These are phyloP conservation scores for Phytophthora citricola DNA, from an alignment of 352 stramenopile genomes.

Conservation along the genomic window DNA sequence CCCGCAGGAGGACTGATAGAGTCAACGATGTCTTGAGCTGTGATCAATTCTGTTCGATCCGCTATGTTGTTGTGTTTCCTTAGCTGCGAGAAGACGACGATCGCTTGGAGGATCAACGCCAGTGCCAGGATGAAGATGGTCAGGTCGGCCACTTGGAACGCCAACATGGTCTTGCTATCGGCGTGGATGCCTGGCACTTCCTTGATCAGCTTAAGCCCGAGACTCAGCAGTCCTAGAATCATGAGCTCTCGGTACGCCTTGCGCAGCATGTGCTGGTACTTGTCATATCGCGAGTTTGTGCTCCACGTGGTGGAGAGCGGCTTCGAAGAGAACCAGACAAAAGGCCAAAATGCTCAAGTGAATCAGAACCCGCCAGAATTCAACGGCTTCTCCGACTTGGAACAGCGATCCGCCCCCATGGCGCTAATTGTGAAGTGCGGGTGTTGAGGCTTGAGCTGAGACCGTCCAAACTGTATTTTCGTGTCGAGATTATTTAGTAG, in stretches of 20 bases:
- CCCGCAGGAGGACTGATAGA: slow-evolving; percentile 13
- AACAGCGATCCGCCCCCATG: slow-evolving; percentile 57
- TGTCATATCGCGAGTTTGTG: slow-evolving; percentile 55
- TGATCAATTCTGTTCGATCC: slow-evolving; percentile 56
- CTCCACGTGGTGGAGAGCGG: slow-evolving; percentile 49
- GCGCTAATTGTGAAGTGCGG: slow-evolving; percentile 22
- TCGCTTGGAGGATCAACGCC: slow-evolving; percentile 59
- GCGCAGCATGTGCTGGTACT: slow-evolving; percentile 75
- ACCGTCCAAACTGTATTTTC: slow-evolving; percentile 3
- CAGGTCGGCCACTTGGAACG: slow-evolving; percentile 63
- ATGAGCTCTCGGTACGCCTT: slow-evolving; percentile 72
- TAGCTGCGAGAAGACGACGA: slow-evolving; percentile 52
- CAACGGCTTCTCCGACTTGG: slow-evolving; percentile 58
- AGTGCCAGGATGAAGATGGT: slow-evolving; percentile 65
- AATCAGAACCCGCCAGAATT: slow-evolving; percentile 58
- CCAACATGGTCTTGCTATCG: slow-evolving; percentile 45
- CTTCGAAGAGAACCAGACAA: slow-evolving; percentile 62
- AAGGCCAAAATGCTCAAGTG: slow-evolving; percentile 58
- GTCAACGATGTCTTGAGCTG: slow-evolving; percentile 48
- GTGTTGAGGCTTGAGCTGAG: neutral
- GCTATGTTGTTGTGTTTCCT: slow-evolving; percentile 44
- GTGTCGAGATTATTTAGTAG: slow-evolving; percentile 24
- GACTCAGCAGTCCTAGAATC: slow-evolving; percentile 62
- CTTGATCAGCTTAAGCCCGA: slow-evolving; percentile 62
- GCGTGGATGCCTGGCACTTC: slow-evolving; percentile 38